Conservation (phyloP, 1,139 yeast genomes). For the Yamadazyma mexicana region DNA sequence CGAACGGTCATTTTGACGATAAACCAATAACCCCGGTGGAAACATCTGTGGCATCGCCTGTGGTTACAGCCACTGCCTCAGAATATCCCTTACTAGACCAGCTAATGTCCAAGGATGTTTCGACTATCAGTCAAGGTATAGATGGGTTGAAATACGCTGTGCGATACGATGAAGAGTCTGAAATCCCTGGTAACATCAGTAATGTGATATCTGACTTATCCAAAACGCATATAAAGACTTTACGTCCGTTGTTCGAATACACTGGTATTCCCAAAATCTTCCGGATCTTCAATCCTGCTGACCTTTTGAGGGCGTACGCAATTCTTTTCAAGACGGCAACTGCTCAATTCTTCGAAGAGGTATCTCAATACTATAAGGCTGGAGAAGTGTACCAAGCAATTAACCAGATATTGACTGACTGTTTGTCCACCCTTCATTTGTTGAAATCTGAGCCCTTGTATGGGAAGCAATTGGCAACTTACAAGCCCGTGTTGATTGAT, state of each 20-base stretch:
- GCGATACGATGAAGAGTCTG: constrained; percentile 29
- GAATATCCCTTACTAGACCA: constrained; percentile 11
- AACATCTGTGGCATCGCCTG: too few relatives aligned
- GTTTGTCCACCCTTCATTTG: constrained; percentile 33
- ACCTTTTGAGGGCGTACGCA: constrained; percentile 35
- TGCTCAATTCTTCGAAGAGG: constrained; percentile 22
- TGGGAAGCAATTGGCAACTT: constrained; percentile 37
- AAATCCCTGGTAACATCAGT: constrained; percentile 9
- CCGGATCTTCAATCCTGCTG: constrained; percentile 28
- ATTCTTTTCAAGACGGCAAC: constrained; percentile 27
- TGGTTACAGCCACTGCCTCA: constrained; percentile 3
- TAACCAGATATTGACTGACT: constrained; percentile 27
- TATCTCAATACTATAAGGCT: constrained; percentile 25
- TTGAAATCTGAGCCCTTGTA: constrained; percentile 31
- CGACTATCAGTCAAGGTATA: constrained; percentile 31
- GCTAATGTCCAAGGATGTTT: constrained; percentile 5
- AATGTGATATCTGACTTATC: constrained; percentile 6
- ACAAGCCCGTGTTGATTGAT: constrained; percentile 29
- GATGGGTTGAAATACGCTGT: constrained; percentile 40
- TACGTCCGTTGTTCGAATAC: constrained; percentile 8
- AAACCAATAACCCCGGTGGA: too few relatives aligned
- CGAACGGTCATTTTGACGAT: too few relatives aligned
- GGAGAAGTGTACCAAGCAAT: constrained; percentile 32
- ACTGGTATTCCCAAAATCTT: constrained; percentile 5
- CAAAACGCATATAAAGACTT: constrained; percentile 4